Evolutionary conservation across 176 grass and related monocot genomes (phyloP).

Genomic region (Paspalum vaginatum): DNA sequence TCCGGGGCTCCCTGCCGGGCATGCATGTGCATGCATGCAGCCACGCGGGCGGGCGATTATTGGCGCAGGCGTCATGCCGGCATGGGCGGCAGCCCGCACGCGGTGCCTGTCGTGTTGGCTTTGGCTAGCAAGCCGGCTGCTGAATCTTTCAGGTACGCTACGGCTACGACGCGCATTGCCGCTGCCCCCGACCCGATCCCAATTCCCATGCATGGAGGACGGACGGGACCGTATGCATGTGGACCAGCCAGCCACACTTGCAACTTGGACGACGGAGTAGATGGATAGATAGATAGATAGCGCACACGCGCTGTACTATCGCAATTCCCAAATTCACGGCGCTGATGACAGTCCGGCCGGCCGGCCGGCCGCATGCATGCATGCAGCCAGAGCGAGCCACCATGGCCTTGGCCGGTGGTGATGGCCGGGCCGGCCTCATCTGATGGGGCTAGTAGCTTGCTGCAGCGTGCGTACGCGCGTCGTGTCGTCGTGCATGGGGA

Average conservation of each 20-base stretch:
- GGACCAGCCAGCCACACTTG: background rate
- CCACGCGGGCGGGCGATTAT: no score
- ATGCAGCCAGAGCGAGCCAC: no score
- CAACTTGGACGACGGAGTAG: background rate
- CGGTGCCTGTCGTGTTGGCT: background rate
- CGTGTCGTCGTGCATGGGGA: background rate
- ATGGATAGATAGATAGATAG: background rate
- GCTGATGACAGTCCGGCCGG: background rate
- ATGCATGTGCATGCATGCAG: no score
- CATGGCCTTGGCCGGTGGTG: background rate
- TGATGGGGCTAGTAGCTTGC: background rate
- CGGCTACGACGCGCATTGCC: background rate
- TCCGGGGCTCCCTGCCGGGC: no score
- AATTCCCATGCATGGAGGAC: no score
- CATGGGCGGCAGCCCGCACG: background rate
- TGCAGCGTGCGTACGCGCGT: background rate
- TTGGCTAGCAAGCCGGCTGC: slow-evolving; percentile 11
- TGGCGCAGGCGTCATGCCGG: no score
- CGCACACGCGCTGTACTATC: background rate
- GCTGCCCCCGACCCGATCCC: no score
- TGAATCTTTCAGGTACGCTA: background rate
- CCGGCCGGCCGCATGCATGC: no score
- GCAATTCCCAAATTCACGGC: background rate
- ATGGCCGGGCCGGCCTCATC: background rate
- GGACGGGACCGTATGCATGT: no score